Conservation (phyloP, 352 stramenopile genomes). For the Elongisporangium anandrum region DNA sequence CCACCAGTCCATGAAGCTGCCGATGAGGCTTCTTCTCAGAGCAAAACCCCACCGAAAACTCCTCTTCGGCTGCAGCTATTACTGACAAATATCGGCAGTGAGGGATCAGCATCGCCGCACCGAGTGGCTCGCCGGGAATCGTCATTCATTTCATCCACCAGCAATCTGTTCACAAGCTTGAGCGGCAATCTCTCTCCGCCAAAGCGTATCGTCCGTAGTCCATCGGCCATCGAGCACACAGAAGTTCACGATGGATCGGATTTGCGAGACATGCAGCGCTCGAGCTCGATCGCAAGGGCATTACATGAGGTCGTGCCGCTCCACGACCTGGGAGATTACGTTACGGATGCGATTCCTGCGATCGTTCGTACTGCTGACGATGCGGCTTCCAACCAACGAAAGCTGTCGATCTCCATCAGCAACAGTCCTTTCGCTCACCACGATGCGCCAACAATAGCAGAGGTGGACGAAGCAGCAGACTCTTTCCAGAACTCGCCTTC, state of each 20-base stretch:
- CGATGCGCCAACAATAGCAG: background rate
- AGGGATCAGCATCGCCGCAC: background rate
- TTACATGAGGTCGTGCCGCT: slow-evolving; percentile 15
- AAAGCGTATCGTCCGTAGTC: slow-evolving; percentile 1
- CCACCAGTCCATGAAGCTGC: background rate
- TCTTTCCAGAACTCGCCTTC: background rate
- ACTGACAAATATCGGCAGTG: background rate
- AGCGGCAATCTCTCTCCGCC: background rate
- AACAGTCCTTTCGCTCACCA: background rate
- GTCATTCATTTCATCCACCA: background rate
- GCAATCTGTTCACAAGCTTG: background rate
- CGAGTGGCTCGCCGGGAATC: background rate
- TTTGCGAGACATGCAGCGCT: slow-evolving; percentile 2
- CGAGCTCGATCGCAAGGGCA: slow-evolving; percentile 20
- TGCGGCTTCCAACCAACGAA: background rate
- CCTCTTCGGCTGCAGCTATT: background rate
- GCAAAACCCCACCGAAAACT: background rate
- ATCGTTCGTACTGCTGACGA: background rate
- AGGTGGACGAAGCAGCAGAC: background rate
- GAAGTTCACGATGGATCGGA: background rate
- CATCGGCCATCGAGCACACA: slow-evolving; percentile 6
- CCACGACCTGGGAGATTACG: background rate
- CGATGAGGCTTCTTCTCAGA: no score
- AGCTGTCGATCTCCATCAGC: background rate
- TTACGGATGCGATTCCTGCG: slow-evolving; percentile 2